Evolutionary conservation across 768 basidiomycete species (phyloP).

Genomic region (button mushroom (Agaricus bisporus)): DNA sequence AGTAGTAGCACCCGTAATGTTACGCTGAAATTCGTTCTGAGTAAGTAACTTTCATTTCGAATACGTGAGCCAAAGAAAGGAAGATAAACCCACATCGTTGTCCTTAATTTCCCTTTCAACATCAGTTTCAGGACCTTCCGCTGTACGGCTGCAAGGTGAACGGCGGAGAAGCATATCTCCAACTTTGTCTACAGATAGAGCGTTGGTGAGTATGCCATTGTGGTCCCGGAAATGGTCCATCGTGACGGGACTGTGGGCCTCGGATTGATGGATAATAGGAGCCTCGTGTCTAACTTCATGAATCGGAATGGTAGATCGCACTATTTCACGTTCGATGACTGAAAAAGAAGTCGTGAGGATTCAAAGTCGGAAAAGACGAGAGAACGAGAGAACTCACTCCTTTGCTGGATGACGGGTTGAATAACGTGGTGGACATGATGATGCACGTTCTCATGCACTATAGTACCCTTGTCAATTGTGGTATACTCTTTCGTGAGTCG

Average conservation of each 20-base stretch:
- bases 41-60: too few species aligned
- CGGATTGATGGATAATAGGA: slow-evolving; percentile 30
- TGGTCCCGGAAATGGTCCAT: slow-evolving; percentile 26
- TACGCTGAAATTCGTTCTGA: not conserved
- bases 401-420: slow-evolving; percentile 33
- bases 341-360: not conserved
- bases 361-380: not conserved
- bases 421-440: slow-evolving; percentile 33
- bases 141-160: slow-evolving; percentile 16
- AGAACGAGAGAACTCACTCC: slow-evolving; percentile 19
- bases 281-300: slow-evolving; percentile 30
- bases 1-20: not conserved
- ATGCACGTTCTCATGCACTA: slow-evolving; percentile 23
- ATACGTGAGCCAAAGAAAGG: not conserved
- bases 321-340: slow-evolving; percentile 25
- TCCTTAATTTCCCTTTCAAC: slow-evolving; percentile 17
- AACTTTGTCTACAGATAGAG: slow-evolving; percentile 14
- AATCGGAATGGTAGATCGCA: slow-evolving; percentile 29
- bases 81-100: not conserved
- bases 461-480: slow-evolving; percentile 27
- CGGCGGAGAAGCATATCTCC: slow-evolving; percentile 17
- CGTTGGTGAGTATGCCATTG: slow-evolving; percentile 17
- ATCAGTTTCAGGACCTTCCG: slow-evolving; percentile 19
- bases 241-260: slow-evolving; percentile 25
- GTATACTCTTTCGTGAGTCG: slow-evolving; percentile 22